These are phyloP conservation scores for Psidium friedrichsthalianum DNA, from an alignment of 345 rosid species.

Conservation along the genomic window DNA sequence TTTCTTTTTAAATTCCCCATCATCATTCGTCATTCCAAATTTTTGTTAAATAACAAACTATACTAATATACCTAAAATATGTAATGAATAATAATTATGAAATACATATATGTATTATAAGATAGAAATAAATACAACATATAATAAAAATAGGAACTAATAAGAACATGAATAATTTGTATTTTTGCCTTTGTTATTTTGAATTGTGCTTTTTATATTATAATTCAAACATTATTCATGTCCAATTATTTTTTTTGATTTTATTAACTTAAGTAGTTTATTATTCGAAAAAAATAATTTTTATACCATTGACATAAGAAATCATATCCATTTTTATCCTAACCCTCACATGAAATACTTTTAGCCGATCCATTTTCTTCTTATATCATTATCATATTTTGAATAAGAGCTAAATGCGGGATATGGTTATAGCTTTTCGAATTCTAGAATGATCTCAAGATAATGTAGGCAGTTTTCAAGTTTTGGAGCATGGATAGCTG, in stretches of 20 bases:
- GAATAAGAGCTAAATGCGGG: neutral
- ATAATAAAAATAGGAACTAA: neutral
- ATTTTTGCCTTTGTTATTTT: neutral
- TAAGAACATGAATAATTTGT: accelerated
- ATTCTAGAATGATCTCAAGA: neutral
- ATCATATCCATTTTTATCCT: neutral
- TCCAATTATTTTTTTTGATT: neutral
- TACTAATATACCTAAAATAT: neutral
- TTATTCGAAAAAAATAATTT: neutral
- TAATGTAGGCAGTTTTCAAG: neutral
- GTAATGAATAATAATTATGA: neutral
- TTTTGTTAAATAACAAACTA: neutral
- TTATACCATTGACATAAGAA: neutral
- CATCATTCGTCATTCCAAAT: neutral
- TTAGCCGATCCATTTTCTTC: neutral
- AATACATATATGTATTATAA: neutral
- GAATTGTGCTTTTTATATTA: neutral
- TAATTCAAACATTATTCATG: neutral
- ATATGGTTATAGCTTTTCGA: neutral
- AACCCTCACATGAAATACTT: neutral
- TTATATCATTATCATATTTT: neutral
- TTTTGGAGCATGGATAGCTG: no score
- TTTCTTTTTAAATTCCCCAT: neutral
- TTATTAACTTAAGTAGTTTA: neutral
- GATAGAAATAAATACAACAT: neutral